Conservation (phyloP, 306 rosid species). For the Dryas alaskensis region DNA sequence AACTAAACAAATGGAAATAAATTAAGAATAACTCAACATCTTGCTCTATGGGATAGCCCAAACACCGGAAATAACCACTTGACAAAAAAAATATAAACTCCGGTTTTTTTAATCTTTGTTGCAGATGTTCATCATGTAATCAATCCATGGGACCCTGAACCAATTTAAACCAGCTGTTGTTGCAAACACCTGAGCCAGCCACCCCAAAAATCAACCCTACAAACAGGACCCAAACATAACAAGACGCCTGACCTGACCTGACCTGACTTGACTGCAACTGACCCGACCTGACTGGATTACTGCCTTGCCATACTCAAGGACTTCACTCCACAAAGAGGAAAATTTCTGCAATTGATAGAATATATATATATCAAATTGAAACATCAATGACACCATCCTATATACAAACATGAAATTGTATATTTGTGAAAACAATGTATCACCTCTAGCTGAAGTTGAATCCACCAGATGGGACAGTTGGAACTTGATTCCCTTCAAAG, state of each 20-base stretch:
- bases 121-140: constrained; percentile 36
- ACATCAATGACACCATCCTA: constrained; percentile 8
- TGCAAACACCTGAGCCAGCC: constrained; percentile 37
- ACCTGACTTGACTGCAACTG: constrained; percentile 8
- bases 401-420: background rate
- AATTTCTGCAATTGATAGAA: constrained; percentile 36
- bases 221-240: constrained; percentile 33
- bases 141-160: constrained; percentile 29
- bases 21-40: constrained; percentile 22
- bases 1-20: constrained; percentile 13
- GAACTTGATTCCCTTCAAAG: constrained; percentile 53
- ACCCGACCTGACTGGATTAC: constrained; percentile 25
- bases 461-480: constrained; percentile 86
- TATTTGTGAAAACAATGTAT: background rate
- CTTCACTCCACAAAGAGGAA: constrained; percentile 23
- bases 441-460: constrained; percentile 81
- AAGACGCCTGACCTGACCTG: constrained; percentile 29
- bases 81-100: constrained; percentile 24
- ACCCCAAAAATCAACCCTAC: constrained; percentile 27
- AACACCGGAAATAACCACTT: constrained; percentile 31
- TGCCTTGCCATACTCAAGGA: constrained; percentile 21
- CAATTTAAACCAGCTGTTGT: constrained; percentile 41
- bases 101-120: constrained; percentile 16
- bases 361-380: background rate
- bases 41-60: constrained; percentile 26